A percentile compares a stretch with the other conserved stretches of the same genome.
Conservation (phyloP, 768 basidiomycete genomes). For the Tylopilus balloui region DNA sequence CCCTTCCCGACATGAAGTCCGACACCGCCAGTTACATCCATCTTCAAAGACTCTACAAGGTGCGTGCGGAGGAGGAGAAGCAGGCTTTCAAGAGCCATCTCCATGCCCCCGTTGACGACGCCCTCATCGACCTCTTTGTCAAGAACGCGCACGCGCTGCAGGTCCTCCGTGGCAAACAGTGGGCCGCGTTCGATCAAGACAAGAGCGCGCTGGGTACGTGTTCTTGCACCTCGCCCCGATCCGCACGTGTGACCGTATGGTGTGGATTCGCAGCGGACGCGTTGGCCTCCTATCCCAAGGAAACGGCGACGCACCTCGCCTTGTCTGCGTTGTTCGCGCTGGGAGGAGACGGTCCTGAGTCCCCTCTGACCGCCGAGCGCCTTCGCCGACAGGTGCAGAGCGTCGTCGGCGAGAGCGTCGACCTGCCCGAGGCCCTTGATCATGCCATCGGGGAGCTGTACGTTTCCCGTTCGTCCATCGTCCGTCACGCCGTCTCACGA, state of each 20-base stretch:
- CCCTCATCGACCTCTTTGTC: conserved; percentile 64
- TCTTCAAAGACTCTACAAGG: conserved; percentile 82
- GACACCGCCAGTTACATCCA: conserved; percentile 79
- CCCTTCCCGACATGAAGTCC: conserved; percentile 95
- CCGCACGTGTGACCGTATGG: background rate
- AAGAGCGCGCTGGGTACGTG: conserved; percentile 44
- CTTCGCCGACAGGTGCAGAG: conserved; percentile 49
- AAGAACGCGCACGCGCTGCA: conserved; percentile 76
- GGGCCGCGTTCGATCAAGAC: conserved; percentile 54
- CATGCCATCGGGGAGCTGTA: conserved; percentile 77
- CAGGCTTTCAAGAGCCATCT: conserved; percentile 48
- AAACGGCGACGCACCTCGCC: conserved; percentile 66
- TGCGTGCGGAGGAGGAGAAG: conserved; percentile 69
- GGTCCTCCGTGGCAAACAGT: conserved; percentile 58
- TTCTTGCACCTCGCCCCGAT: too few relatives aligned
- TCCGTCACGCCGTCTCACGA: conserved; percentile 1
- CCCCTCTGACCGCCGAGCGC: conserved; percentile 44
- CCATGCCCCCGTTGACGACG: conserved; percentile 43
- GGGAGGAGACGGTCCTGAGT: conserved; percentile 26
- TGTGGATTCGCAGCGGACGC: conserved; percentile 36
- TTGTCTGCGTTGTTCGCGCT: conserved; percentile 53
- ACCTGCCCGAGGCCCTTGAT: conserved; percentile 52
- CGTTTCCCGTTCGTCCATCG: conserved; percentile 22
- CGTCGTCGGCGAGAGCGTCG: conserved; percentile 45
- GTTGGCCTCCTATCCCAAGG: conserved; percentile 43